Evolutionary conservation across 345 rosid genomes (phyloP).

Genomic region (Odontarrhena argentea): DNA sequence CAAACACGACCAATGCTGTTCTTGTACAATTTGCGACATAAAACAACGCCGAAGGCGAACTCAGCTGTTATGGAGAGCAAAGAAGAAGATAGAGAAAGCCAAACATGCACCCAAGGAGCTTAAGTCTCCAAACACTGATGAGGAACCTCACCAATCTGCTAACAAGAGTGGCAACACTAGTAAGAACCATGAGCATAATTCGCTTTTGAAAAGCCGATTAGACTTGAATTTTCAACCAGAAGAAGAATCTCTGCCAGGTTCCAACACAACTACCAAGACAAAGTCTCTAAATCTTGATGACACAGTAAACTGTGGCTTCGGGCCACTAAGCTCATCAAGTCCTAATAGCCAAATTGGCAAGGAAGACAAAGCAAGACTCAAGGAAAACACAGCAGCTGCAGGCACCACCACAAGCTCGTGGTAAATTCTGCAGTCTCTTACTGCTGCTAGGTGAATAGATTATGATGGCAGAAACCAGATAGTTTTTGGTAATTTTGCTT

Average conservation of each 20-base stretch:
- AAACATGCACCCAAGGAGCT: conserved; percentile 53
- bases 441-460: conserved; percentile 31
- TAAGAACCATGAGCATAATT: conserved; percentile 46
- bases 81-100: conserved; percentile 66
- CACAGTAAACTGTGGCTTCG: conserved; percentile 37
- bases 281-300: conserved; percentile 49
- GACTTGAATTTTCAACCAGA: conserved; percentile 95
- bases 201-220: conserved; percentile 71
- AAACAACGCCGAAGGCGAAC: conserved; percentile 82
- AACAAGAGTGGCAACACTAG: conserved; percentile 50
- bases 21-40: conserved; percentile 71
- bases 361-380: conserved; percentile 32
- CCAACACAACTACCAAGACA: conserved; percentile 51
- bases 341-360: conserved; percentile 35
- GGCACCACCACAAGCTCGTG: conserved; percentile 21
- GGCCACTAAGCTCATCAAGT: conserved; percentile 44
- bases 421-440: conserved; percentile 18
- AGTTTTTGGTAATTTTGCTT: conserved; percentile 1
- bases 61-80: conserved; percentile 65
- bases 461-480: conserved; percentile 15
- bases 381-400: conserved; percentile 5
- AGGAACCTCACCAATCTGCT: conserved; percentile 45
- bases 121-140: conserved; percentile 45
- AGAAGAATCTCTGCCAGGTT: conserved; percentile 68
- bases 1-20: conserved; percentile 79